Percentiles rank a stretch among this genome's conserved stretches.
Evolutionary conservation across 108 stramenopile species (phyloP).

Genomic region (Conticribra guillardii): DNA sequence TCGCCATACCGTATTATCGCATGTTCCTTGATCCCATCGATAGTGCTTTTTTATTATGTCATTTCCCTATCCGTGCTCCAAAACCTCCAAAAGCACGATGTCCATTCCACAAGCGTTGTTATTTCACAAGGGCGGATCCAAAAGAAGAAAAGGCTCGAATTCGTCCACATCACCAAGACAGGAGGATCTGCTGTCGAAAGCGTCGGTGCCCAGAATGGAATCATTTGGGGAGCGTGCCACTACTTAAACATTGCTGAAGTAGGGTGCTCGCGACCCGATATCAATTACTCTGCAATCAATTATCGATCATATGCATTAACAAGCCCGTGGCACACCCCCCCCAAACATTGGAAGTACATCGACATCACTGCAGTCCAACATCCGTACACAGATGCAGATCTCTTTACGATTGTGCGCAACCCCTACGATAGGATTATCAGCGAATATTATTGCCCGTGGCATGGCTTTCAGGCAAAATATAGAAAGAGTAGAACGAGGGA

Average conservation of each 20-base stretch:
- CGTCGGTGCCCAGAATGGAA: conserved; percentile 21
- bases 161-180: conserved; percentile 64
- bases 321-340: conserved; percentile 35
- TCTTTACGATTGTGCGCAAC: conserved; percentile 57
- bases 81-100: too few relatives aligned
- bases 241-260: conserved; percentile 20
- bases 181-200: conserved; percentile 53
- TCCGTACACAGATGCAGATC: conserved; percentile 35
- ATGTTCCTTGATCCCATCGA: too few relatives aligned
- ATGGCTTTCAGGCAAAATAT: conserved; percentile 20
- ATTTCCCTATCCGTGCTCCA: too few relatives aligned
- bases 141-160: conserved; percentile 36
- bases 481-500: neutral
- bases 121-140: too few relatives aligned
- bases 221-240: conserved; percentile 57
- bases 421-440: conserved; percentile 57
- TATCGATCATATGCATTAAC: conserved; percentile 9
- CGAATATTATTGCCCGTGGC: conserved; percentile 54
- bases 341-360: conserved; percentile 2
- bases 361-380: neutral
- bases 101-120: too few relatives aligned
- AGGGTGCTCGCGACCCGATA: conserved; percentile 21
- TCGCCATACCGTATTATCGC: too few relatives aligned
- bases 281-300: conserved; percentile 7
- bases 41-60: too few relatives aligned